phyloP scores from a whole-genome alignment of 164 flowering plant species.

The Magnolia kwangsiensis region DNA sequence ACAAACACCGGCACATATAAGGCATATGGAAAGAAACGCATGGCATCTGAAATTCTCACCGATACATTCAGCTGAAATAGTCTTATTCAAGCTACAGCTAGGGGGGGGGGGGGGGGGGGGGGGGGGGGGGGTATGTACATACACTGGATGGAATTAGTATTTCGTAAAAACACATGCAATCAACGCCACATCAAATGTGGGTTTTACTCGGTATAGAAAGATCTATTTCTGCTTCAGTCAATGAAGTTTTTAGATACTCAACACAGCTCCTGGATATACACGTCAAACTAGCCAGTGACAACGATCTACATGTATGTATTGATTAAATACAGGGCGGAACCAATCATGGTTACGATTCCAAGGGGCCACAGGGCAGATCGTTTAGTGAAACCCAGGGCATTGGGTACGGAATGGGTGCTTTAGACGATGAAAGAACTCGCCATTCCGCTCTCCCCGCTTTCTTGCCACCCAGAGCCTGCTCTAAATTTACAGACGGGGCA shows the following conservation, averaged over 20 bases:
- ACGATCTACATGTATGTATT: background rate
- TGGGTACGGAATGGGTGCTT: background rate
- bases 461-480: constrained; percentile 50
- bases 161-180: too few species aligned
- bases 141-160: too few species aligned
- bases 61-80: too few species aligned
- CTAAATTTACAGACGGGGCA: constrained; percentile 67
- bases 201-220: background rate
- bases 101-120: too few species aligned
- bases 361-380: too few species aligned
- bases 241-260: background rate
- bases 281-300: background rate
- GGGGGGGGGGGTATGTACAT: too few species aligned
- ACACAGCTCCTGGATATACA: background rate
- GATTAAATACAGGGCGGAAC: background rate
- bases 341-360: background rate
- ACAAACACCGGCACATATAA: too few species aligned
- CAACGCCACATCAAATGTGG: background rate
- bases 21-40: too few species aligned
- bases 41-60: too few species aligned
- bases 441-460: constrained; percentile 22
- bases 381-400: too few species aligned
- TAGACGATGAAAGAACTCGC: constrained; percentile 2
- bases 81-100: too few species aligned
- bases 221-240: background rate